phyloP scores from a whole-genome alignment of 805 yeast genomes.

The Metschnikowia similis region DNA sequence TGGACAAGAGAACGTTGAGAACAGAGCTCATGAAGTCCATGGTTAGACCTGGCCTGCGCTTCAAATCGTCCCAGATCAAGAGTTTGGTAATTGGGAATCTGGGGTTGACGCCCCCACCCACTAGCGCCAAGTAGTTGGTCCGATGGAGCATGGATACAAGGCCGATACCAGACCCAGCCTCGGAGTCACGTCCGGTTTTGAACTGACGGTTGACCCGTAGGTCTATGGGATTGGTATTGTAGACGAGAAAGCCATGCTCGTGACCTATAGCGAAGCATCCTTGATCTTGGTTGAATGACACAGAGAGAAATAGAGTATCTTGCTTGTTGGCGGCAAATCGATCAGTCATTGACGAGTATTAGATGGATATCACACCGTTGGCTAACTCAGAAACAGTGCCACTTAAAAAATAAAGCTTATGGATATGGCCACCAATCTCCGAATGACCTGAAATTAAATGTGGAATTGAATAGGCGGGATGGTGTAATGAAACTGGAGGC shows the following conservation, averaged over 20 bases:
- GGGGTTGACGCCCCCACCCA: conserved; percentile 86
- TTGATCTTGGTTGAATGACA: conserved; percentile 83
- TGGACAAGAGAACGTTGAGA: conserved; percentile 65
- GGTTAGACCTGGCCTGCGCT: conserved; percentile 64
- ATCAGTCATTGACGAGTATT: neutral
- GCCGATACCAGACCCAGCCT: conserved; percentile 60
- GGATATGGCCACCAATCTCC: too few relatives aligned
- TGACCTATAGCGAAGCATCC: conserved; percentile 85
- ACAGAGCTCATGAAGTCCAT: conserved; percentile 77
- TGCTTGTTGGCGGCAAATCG: neutral
- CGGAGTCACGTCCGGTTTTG: conserved; percentile 10
- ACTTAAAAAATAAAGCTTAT: too few relatives aligned
- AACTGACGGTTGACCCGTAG: conserved; percentile 60
- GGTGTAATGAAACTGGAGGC: neutral
- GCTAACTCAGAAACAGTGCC: too few relatives aligned
- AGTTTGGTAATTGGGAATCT: conserved; percentile 74
- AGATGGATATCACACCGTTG: too few relatives aligned
- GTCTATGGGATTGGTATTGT: conserved; percentile 83
- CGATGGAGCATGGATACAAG: conserved; percentile 78
- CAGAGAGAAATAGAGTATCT: conserved; percentile 42
- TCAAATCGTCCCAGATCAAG: conserved; percentile 88
- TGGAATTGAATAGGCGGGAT: neutral
- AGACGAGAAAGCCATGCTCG: conserved; percentile 79
- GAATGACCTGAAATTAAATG: neutral
- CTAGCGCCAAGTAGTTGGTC: conserved; percentile 83